A percentile compares a stretch with the other conserved stretches of the same genome.
Conservation (phyloP, 2,329 filamentous ascomycete genomes). For the Exophiala xenobiotica region DNA sequence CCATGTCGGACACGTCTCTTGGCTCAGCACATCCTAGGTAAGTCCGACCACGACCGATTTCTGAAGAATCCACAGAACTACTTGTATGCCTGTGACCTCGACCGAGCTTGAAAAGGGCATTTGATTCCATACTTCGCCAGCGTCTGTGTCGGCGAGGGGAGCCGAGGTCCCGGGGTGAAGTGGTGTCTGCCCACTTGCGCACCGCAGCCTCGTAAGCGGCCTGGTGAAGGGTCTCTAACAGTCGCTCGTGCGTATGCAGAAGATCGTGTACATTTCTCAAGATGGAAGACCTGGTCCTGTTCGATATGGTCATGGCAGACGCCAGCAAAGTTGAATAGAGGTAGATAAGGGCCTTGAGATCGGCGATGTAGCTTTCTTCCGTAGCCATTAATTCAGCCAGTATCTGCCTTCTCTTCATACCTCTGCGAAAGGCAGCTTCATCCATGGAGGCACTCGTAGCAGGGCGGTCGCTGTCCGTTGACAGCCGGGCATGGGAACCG, state of each 20-base stretch:
- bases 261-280: slow-evolving; percentile 78
- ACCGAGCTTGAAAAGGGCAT: slow-evolving; percentile 33
- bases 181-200: slow-evolving; percentile 30
- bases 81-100: slow-evolving; percentile 13
- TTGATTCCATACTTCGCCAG: slow-evolving; percentile 42
- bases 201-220: slow-evolving; percentile 32
- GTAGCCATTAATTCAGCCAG: slow-evolving; percentile 83
- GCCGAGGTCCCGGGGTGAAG: slow-evolving; percentile 24
- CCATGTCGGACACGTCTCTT: slow-evolving; percentile 54
- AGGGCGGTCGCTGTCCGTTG: slow-evolving; percentile 56
- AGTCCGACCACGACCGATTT: slow-evolving; percentile 10
- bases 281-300: slow-evolving; percentile 67
- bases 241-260: slow-evolving; percentile 76
- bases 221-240: slow-evolving; percentile 71
- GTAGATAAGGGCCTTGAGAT: slow-evolving; percentile 82
- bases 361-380: slow-evolving; percentile 84
- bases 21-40: slow-evolving; percentile 45
- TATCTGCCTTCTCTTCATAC: slow-evolving; percentile 72
- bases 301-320: slow-evolving; percentile 65
- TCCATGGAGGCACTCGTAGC: slow-evolving; percentile 56
- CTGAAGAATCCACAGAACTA: slow-evolving; percentile 26
- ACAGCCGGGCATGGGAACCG: slow-evolving; percentile 57
- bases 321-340: slow-evolving; percentile 74
- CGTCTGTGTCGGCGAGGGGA: slow-evolving; percentile 19
- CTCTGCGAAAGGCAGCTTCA: slow-evolving; percentile 67